These are phyloP conservation scores for Globisporangium abappressorium DNA, from an alignment of 352 stramenopile genomes.

Conservation along the genomic window DNA sequence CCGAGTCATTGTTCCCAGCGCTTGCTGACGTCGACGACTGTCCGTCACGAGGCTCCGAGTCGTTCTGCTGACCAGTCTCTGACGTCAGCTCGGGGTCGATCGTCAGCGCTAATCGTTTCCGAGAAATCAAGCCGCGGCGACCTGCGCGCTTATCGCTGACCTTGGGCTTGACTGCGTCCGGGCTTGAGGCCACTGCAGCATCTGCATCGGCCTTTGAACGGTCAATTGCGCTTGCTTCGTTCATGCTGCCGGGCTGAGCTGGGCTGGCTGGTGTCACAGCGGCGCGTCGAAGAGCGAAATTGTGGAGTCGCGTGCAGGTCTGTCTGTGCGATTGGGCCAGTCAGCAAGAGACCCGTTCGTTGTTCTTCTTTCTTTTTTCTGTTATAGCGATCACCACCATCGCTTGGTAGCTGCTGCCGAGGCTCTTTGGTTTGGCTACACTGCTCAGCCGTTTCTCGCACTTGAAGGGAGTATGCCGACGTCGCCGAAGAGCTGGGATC, in stretches of 20 bases:
- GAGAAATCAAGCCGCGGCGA: conserved; percentile 8
- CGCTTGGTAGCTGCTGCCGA: neutral
- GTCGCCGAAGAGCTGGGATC: neutral
- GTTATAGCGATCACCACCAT: neutral
- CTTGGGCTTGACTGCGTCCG: neutral
- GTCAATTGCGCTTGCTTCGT: neutral
- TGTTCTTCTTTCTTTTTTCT: conserved; percentile 10
- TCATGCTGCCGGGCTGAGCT: conserved; percentile 1
- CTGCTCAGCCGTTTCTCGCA: conserved; percentile 7
- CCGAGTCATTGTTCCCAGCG: neutral
- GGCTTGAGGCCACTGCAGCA: neutral
- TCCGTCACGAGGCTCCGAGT: conserved; percentile 7
- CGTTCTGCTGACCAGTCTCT: conserved; percentile 13
- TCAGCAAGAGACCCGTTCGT: neutral
- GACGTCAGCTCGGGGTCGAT: conserved; percentile 18
- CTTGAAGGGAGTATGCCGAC: conserved; percentile 3
- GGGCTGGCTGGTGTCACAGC: conserved; percentile 5
- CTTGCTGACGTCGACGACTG: neutral
- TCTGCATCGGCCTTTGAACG: neutral
- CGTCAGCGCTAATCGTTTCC: conserved; percentile 17
- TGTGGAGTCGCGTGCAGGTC: conserved; percentile 5
- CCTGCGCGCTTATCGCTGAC: neutral
- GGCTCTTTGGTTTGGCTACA: conserved; percentile 8
- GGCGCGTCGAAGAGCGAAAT: neutral
- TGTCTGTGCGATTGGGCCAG: conserved; percentile 10